phyloP scores from a whole-genome alignment of 495 filamentous ascomycete species.

The Penicilliopsis zonata region DNA sequence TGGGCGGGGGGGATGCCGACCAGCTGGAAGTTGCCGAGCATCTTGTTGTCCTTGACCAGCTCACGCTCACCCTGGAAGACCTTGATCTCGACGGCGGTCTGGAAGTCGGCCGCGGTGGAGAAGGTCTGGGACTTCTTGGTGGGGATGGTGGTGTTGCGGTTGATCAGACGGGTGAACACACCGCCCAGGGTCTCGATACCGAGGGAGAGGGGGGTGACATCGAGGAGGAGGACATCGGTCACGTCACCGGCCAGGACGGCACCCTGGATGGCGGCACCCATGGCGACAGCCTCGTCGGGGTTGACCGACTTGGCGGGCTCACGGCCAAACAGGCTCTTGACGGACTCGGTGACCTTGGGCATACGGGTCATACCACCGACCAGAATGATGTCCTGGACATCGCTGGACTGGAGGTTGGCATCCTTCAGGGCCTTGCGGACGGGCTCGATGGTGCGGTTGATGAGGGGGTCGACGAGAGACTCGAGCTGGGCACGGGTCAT shows the following conservation, averaged over 20 bases:
- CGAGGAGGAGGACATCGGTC: conserved; percentile 89
- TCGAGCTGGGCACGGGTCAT: conserved; percentile 90
- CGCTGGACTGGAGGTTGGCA: conserved; percentile 83
- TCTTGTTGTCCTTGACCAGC: conserved; percentile 97
- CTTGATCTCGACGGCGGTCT: conserved; percentile 99
- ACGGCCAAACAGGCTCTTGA: conserved; percentile 95
- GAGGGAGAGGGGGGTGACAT: conserved; percentile 94
- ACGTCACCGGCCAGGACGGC: conserved; percentile 94
- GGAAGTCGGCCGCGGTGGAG: conserved; percentile 97
- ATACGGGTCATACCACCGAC: conserved; percentile 99
- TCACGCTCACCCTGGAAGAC: conserved; percentile 99
- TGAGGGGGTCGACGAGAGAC: conserved; percentile 81
- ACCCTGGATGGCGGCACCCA: conserved; percentile 96
- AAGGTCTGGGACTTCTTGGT: conserved; percentile 99
- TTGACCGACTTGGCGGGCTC: conserved; percentile 98
- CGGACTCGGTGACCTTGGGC: conserved; percentile 97
- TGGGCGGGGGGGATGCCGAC: conserved; percentile 95
- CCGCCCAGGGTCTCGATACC: conserved; percentile 99
- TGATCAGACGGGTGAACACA: conserved; percentile 99
- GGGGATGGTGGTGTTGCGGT: conserved; percentile 98
- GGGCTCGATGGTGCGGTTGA: conserved; percentile 76
- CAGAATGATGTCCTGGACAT: conserved; percentile 97
- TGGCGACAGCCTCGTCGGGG: conserved; percentile 97
- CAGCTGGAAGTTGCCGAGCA: conserved; percentile 99
- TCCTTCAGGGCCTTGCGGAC: conserved; percentile 98